Conservation (phyloP, 805 yeast species). For the Saccharomycopsis sp. region DNA sequence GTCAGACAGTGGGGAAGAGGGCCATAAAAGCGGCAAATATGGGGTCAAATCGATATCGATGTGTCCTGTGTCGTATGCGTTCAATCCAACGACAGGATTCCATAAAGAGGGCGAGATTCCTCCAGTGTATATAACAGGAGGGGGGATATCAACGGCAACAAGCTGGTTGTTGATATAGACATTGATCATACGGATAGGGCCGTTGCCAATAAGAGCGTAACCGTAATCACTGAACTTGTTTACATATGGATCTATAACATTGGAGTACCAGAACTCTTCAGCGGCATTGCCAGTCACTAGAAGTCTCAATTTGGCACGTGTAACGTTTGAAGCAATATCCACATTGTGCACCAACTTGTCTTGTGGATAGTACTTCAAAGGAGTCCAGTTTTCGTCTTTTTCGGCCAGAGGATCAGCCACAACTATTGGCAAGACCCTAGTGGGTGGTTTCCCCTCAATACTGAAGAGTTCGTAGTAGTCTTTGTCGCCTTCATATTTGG, state of each 20-base stretch:
- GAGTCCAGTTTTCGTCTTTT: slow-evolving; percentile 26
- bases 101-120: slow-evolving; percentile 76
- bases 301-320: slow-evolving; percentile 42
- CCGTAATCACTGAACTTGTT: slow-evolving; percentile 35
- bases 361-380: slow-evolving; percentile 39
- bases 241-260: slow-evolving; percentile 43
- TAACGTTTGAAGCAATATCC: slow-evolving; percentile 30
- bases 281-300: slow-evolving; percentile 69
- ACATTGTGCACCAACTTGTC: slow-evolving; percentile 40
- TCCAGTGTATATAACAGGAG: slow-evolving; percentile 72
- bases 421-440: slow-evolving; percentile 34
- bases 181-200: slow-evolving; percentile 64
- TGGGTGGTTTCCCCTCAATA: slow-evolving; percentile 30
- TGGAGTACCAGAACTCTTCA: slow-evolving; percentile 82
- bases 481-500: background rate
- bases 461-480: background rate
- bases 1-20: slow-evolving; percentile 16
- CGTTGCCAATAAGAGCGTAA: slow-evolving; percentile 47
- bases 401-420: background rate
- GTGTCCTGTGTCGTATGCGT: slow-evolving; percentile 69
- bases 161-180: slow-evolving; percentile 53
- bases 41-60: slow-evolving; percentile 66
- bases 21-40: slow-evolving; percentile 63
- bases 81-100: slow-evolving; percentile 70
- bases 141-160: slow-evolving; percentile 58